phyloP scores from a whole-genome alignment of 2,329 filamentous ascomycete genomes.

The Juglanconis juglandina region DNA sequence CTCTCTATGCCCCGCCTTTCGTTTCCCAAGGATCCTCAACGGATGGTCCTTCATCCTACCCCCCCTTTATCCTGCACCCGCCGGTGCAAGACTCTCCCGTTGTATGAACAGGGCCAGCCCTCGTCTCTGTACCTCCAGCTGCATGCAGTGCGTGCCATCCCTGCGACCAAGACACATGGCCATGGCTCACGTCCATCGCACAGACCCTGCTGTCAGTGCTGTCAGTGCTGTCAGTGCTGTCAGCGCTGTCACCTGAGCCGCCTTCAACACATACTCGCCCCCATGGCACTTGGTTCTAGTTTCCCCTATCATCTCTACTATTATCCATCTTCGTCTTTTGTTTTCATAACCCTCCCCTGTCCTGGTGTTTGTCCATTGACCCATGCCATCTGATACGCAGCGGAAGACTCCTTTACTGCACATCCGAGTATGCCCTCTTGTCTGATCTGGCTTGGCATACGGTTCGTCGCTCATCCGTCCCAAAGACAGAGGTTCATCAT shows the following conservation, averaged over 20 bases:
- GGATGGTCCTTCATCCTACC: background rate
- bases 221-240: too few species aligned
- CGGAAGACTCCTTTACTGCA: conserved; percentile 35
- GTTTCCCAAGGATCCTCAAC: conserved; percentile 10
- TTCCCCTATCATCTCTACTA: background rate
- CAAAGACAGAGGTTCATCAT: conserved; percentile 8
- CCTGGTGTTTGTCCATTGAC: conserved; percentile 28
- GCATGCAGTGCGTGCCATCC: background rate
- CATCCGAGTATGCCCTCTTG: conserved; percentile 33
- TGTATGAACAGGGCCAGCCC: background rate
- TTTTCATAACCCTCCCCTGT: conserved; percentile 14
- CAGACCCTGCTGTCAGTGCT: too few species aligned
- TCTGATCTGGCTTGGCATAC: conserved; percentile 30
- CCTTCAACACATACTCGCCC: background rate
- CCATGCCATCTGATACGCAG: conserved; percentile 37
- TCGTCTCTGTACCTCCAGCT: background rate
- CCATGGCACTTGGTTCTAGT: background rate
- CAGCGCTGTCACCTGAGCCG: too few species aligned
- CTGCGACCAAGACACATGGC: background rate
- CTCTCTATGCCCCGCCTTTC: background rate
- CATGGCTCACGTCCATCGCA: too few species aligned
- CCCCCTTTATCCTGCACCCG: background rate
- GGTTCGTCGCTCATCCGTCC: conserved; percentile 20
- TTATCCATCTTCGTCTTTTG: background rate
- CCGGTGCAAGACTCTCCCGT: background rate